These are phyloP conservation scores for Sodiomyces alkalinus DNA, from an alignment of 2,329 filamentous ascomycete genomes.

Conservation along the genomic window DNA sequence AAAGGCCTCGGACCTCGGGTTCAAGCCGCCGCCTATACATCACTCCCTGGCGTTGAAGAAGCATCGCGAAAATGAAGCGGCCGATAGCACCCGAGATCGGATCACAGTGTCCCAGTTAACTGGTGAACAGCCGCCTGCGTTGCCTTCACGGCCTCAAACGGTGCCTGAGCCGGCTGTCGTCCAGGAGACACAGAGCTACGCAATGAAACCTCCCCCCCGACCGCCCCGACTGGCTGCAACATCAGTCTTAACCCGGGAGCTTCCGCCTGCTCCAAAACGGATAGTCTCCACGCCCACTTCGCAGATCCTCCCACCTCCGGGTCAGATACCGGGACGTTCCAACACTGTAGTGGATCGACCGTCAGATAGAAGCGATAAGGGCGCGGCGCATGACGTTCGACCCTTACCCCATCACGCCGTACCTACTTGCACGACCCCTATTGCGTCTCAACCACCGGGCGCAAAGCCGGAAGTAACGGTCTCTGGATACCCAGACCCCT, in stretches of 20 bases:
- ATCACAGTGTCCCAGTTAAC: slow-evolving; percentile 24
- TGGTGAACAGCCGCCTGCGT: slow-evolving; percentile 27
- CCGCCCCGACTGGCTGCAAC: slow-evolving; percentile 20
- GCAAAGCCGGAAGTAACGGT: slow-evolving; percentile 14
- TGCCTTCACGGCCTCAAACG: slow-evolving; percentile 32
- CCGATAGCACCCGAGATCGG: slow-evolving; percentile 16
- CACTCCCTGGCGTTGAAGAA: slow-evolving; percentile 28
- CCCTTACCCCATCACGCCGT: slow-evolving; percentile 7
- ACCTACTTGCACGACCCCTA: slow-evolving; percentile 6
- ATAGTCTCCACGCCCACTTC: slow-evolving; percentile 8
- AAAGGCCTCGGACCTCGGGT: slow-evolving; percentile 19
- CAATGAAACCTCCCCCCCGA: slow-evolving; percentile 26
- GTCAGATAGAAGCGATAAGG: slow-evolving; percentile 20
- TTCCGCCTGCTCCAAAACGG: slow-evolving; percentile 12
- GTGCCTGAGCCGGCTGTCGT: slow-evolving; percentile 14
- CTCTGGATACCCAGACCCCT: slow-evolving; percentile 68
- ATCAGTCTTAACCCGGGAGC: slow-evolving; percentile 9
- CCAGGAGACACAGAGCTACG: too few relatives aligned
- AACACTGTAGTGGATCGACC: slow-evolving; percentile 26
- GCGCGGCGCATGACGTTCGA: slow-evolving; percentile 21
- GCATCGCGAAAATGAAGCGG: slow-evolving; percentile 26
- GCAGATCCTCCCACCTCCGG: slow-evolving; percentile 7
- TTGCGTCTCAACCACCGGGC: slow-evolving; percentile 5
- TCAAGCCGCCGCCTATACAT: slow-evolving; percentile 39
- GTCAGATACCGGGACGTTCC: slow-evolving; percentile 14